These are phyloP conservation scores for Schizochytrium sp. DNA, from an alignment of 108 stramenopile species.

Conservation along the genomic window DNA sequence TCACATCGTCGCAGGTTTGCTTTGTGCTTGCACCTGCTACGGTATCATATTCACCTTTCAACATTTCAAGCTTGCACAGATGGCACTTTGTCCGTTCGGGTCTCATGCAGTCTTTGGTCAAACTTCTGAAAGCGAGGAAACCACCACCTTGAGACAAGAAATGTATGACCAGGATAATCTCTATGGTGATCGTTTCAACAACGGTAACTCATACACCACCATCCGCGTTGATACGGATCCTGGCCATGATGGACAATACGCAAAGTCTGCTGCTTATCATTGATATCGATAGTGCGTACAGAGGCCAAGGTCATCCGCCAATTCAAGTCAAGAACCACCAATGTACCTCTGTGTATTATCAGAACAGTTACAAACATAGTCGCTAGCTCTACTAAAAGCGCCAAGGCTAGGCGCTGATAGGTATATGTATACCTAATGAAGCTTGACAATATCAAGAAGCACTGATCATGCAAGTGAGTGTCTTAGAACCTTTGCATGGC, in stretches of 20 bases:
- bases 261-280: not conserved
- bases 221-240: not conserved
- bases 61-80: slow-evolving; percentile 54
- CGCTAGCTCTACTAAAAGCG: too few relatives aligned
- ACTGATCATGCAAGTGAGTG: too few relatives aligned
- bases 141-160: not conserved
- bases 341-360: too few relatives aligned
- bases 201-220: not conserved
- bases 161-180: slow-evolving; percentile 30
- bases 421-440: too few relatives aligned
- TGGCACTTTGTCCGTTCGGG: slow-evolving; percentile 21
- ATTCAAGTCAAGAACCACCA: too few relatives aligned
- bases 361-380: too few relatives aligned
- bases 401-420: too few relatives aligned
- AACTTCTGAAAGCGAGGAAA: not conserved
- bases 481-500: too few relatives aligned
- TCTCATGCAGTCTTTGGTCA: slow-evolving; percentile 5
- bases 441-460: too few relatives aligned
- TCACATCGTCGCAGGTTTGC: slow-evolving; percentile 34
- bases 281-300: too few relatives aligned
- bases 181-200: not conserved
- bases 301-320: too few relatives aligned
- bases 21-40: slow-evolving; percentile 58
- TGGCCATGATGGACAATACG: slow-evolving; percentile 10
- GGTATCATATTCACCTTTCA: slow-evolving; percentile 41